Percentiles rank a stretch among this genome's conserved stretches.
Evolutionary conservation across 1,139 yeast genomes (phyloP).

Genomic region (Petasospora rhodanensis): DNA sequence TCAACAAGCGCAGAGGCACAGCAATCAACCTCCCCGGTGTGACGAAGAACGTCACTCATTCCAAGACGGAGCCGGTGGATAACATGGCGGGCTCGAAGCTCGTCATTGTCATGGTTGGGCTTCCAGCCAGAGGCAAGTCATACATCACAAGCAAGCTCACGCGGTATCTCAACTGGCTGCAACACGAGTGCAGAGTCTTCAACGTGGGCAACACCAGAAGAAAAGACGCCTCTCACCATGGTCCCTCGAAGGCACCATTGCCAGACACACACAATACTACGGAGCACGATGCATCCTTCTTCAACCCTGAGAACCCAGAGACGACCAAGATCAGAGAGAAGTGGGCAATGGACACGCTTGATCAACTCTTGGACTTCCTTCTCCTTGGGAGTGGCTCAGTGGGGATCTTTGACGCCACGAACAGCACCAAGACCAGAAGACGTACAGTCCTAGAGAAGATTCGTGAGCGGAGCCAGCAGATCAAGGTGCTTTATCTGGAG

Average conservation of each 20-base stretch:
- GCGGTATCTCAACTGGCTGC: constrained; percentile 86
- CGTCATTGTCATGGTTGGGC: constrained; percentile 91
- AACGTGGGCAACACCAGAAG: constrained; percentile 94
- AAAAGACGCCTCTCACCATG: constrained; percentile 55
- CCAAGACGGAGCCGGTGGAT: constrained; percentile 41
- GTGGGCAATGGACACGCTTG: constrained; percentile 96
- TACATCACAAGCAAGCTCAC: constrained; percentile 88
- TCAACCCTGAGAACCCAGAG: constrained; percentile 71
- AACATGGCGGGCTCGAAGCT: constrained; percentile 64
- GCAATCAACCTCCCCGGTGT: constrained; percentile 92
- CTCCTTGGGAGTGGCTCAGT: constrained; percentile 81
- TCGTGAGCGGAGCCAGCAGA: constrained; percentile 57
- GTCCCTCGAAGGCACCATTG: constrained; percentile 69
- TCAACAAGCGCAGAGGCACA: constrained; percentile 48
- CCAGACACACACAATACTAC: constrained; percentile 43
- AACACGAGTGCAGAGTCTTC: constrained; percentile 84
- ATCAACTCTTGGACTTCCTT: constrained; percentile 76
- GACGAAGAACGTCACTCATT: constrained; percentile 64
- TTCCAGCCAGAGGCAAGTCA: constrained; percentile 91
- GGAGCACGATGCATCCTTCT: constrained; percentile 74
- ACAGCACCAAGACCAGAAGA: constrained; percentile 76
- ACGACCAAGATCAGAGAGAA: constrained; percentile 72
- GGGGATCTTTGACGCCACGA: constrained; percentile 94
- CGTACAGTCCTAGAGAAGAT: constrained; percentile 64
- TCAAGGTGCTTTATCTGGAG: constrained; percentile 81